A percentile compares a stretch with the other conserved stretches of the same genome.
Conservation (phyloP, 495 filamentous ascomycete species). For the Xylaria nigripes region DNA sequence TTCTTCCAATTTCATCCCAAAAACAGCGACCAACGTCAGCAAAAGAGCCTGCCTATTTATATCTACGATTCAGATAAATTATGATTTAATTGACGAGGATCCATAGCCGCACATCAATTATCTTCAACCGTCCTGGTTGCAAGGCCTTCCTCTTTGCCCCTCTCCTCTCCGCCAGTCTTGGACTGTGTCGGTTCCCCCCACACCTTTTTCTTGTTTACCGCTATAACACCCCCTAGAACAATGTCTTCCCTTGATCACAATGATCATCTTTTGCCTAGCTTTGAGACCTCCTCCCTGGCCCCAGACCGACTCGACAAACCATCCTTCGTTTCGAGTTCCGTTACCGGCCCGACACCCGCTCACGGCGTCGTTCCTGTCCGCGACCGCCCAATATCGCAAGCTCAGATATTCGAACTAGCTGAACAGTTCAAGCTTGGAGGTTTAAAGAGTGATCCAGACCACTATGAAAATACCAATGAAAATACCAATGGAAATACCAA, state of each 20-base stretch:
- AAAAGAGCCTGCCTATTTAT: neutral
- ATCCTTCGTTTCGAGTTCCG: conserved; percentile 1
- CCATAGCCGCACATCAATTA: conserved; percentile 13
- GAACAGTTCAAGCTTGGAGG: conserved; percentile 17
- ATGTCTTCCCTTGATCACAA: conserved; percentile 26
- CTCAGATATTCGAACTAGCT: conserved; percentile 12
- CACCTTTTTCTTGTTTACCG: neutral
- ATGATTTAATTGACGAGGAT: neutral
- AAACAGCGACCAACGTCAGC: neutral
- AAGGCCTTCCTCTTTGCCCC: neutral
- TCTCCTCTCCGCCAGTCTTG: neutral
- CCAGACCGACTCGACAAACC: conserved; percentile 12
- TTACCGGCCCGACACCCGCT: neutral
- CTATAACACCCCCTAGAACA: conserved; percentile 9
- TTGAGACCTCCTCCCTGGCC: conserved; percentile 13
- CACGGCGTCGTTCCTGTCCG: conserved; percentile 2
- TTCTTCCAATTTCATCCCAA: neutral
- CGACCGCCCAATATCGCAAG: conserved; percentile 13
- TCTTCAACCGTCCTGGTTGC: conserved; percentile 7
- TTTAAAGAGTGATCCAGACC: conserved; percentile 34
- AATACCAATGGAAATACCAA: too few species aligned
- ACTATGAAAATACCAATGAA: conserved; percentile 14
- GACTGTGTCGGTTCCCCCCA: neutral
- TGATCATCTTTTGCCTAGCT: conserved; percentile 25
- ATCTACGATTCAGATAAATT: neutral